Base-by-base conservation (phyloP, 2,329 filamentous ascomycete species). In the Uncinocarpus reesii region DNA sequence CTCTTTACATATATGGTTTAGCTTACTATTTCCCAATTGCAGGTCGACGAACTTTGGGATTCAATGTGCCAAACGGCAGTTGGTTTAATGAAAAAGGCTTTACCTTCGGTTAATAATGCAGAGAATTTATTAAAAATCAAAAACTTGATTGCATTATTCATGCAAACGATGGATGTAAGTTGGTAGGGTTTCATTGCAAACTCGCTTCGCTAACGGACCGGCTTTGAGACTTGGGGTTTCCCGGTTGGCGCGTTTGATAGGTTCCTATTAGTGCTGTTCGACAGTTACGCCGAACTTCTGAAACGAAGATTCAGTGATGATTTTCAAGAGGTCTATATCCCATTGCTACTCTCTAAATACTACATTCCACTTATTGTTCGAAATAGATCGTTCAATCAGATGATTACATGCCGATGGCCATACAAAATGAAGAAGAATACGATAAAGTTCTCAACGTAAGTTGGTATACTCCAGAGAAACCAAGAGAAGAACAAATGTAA, bases 351-450 rank as follows among this genome's bases (percentile, higher is more conserved):
- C 1, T 24, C 15, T 20, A 20, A 36, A 21, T 44, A 10, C 1
- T 13, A 40, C 18, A 24, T 18, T 26, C 36, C 18, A n/a, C 44
- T 50, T 6, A 53, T 42, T 29, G 7, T 13, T 36, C 21, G 7
- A 32, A 43, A 20, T 50, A 76, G 70, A 83, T 84, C 56, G 79
- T 84, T 20, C 74, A 86, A n/a, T 95, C 87, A 0, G 92, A 98
- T 63, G 92, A 98, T 66, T 98, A 98, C 67, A 98, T 98, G 90
- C 93, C 92, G 2, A 96, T 98, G 92, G 86, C 87, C 1, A 94
- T 96, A 63, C 86, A 88, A 59, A 88, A 84, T 16, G 68, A 76
- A 13, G 89, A 95, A 58, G 89, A 96, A 60, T 96, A 94, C 62
- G 86, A 93, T 59, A 95, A 95, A 60, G 90, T 98, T 29, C 79